Conservation (phyloP, 1,284 basidiomycete species). For the Ganoderma sinense region DNA sequence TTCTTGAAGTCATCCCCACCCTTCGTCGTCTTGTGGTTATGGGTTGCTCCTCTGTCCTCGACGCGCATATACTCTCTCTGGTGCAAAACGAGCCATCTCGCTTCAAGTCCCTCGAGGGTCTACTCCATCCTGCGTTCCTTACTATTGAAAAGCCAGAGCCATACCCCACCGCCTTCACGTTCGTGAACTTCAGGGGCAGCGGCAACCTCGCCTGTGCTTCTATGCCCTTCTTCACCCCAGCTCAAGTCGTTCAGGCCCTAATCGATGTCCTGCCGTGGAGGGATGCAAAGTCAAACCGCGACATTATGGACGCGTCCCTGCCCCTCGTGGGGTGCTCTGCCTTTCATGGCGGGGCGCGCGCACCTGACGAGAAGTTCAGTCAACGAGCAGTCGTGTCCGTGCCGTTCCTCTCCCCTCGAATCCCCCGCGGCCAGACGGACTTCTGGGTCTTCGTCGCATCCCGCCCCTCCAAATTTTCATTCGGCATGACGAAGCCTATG, state of each 20-base stretch:
- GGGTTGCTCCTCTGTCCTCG: constrained; percentile 34
- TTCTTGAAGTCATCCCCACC: constrained; percentile 28
- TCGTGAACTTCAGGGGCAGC: background rate
- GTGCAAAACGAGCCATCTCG: constrained; percentile 32
- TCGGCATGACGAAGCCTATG: background rate
- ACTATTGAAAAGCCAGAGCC: background rate
- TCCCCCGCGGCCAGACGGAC: constrained; percentile 9
- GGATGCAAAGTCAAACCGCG: background rate
- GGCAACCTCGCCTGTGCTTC: background rate
- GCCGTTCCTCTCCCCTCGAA: background rate
- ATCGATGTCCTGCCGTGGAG: constrained; percentile 12
- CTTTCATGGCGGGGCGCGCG: constrained; percentile 1
- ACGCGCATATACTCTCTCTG: constrained; percentile 33
- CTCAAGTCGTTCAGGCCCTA: constrained; percentile 11
- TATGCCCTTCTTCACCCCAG: constrained; percentile 14
- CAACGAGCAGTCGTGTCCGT: constrained; percentile 11
- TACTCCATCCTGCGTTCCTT: constrained; percentile 38
- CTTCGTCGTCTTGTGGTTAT: constrained; percentile 39
- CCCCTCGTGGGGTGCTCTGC: background rate
- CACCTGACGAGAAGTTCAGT: background rate
- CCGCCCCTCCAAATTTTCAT: background rate
- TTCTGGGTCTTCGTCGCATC: constrained; percentile 9
- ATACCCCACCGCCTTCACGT: constrained; percentile 17
- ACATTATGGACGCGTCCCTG: background rate
- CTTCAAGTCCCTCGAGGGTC: constrained; percentile 37